Evolutionary conservation across 1,284 basidiomycete species (phyloP), one percentile per base, ranked within the genome.

Genomic region (Pseudozyma thailandica): DNA sequence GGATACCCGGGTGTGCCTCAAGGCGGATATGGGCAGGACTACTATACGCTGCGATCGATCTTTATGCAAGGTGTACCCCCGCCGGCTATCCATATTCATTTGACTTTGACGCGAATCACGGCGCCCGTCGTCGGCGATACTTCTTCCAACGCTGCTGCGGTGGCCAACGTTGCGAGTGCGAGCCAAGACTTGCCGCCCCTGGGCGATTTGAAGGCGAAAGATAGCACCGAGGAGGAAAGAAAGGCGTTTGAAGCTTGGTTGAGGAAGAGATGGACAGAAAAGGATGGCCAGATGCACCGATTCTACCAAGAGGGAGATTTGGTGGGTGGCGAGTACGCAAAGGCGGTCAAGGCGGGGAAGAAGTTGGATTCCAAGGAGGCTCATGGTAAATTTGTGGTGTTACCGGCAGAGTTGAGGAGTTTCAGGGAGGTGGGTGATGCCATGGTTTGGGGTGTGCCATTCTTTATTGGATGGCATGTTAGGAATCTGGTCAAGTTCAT

Each of bases 21-120:
- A 2, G 84, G 84, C 0, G 82, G 82, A 6, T 85, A 91, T 77
- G 92, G 92, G 0, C 92, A 94, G 83, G 86, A 87, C 39, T 92
- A 91, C 80, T 94, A 93, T 83, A 94, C 93, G 31, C 85, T 98
- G 23, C 89, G 69, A 2, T 93, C 92, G 3, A 90, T 96, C 62
- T 97, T 96, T 84, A 87, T 91, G 72, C 87, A 90, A 69, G 87
- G 91, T 15, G 86, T 93, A 3, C 87, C 94, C 0, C 94, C 95
- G 1, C 95, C 94, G 0, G 85, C 87, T 1, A 87, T 98, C 18
- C 91, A 95, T 82, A 87, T 98, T 74, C 94, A 78, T 39, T 47
- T 72, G 28, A 68, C 60, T 12, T 49, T 78, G 46, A 69, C 64
- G 1, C 39, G 57, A 2, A 44, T 72, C 35, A 72, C 70, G 0